Evolutionary conservation across 2,329 filamentous ascomycete genomes (phyloP), one percentile per base, ranked within the genome.

Genomic region (Zarea fungicola): DNA sequence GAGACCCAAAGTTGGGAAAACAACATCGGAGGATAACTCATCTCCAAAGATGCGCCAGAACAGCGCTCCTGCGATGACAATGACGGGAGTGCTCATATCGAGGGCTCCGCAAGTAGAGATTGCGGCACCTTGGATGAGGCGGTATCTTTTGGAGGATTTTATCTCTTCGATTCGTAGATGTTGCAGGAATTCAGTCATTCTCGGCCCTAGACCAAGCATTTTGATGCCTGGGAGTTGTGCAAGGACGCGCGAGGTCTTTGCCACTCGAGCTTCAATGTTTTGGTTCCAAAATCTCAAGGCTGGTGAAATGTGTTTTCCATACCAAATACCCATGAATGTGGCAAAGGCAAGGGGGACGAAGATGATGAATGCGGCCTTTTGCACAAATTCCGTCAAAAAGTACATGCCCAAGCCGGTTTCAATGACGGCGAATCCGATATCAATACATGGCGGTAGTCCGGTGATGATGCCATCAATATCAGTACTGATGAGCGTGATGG

Each of bases 151-250:
- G n/a, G 11, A 43, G 4, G 16, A 18, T 3, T 18, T 25, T 5
- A 28, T 23, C 21, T 45, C 42, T 11, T 5, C 3, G 8, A 36
- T 21, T n/a, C 42, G 29, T 14, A 37, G 10, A 18, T 16, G 3
- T 7, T 45, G 42, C 7, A 45, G 29, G 18, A 16, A 26, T 25
- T 34, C 42, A 2, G 19, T 7, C 14, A 45, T 36, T 22, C 19
- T 34, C 13, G n/a, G 29, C 40, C 28, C 40, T 6, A 36, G 29
- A 19, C 42, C 42, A 19, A 35, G 16, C 42, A 45, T 45, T n/a
- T 45, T 45, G 18, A 45, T 45, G 16, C 21, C 32, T 9, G 18
- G 16, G 6, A 45, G 42, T 21, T 45, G 42, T 14, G 42, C 22
- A 6, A 45, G 13, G 13, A 45, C 11, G 9, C 29, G 21, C 5